These are phyloP conservation scores for Quercus phellos DNA, from an alignment of 331 rosid genomes.

Conservation along the genomic window DNA sequence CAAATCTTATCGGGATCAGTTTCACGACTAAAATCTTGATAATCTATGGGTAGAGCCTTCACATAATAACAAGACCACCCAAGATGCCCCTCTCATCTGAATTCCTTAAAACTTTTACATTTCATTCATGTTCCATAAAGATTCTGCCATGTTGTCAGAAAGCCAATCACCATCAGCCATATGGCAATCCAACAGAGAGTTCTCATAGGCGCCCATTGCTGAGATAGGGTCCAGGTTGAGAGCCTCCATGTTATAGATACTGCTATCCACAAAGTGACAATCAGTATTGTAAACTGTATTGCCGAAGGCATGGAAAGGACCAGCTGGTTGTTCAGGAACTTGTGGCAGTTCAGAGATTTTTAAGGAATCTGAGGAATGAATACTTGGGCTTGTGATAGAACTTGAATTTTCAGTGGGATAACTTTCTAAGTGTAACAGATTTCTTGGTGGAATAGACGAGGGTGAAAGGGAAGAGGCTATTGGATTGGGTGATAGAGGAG, in stretches of 20 bases:
- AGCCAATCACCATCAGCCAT: conserved; percentile 52
- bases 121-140: conserved; percentile 67
- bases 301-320: conserved; percentile 27
- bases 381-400: conserved; percentile 16
- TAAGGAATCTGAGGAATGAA: conserved; percentile 36
- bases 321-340: conserved; percentile 23
- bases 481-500: conserved; percentile 32
- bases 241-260: conserved; percentile 39
- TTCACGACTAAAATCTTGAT: conserved; percentile 9
- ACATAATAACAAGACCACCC: conserved; percentile 22
- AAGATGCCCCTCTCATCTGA: conserved; percentile 20
- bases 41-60: conserved; percentile 10
- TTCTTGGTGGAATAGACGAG: conserved; percentile 28
- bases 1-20: conserved; percentile 6
- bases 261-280: conserved; percentile 16
- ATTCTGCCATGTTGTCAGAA: conserved; percentile 36
- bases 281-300: conserved; percentile 17
- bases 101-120: conserved; percentile 28
- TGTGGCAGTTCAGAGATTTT: conserved; percentile 40
- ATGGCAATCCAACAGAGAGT: conserved; percentile 49
- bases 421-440: conserved; percentile 15
- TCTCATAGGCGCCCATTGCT: conserved; percentile 30
- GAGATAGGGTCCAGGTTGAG: conserved; percentile 34
- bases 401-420: conserved; percentile 15
- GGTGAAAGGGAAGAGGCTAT: conserved; percentile 21